phyloP scores from a whole-genome alignment of 208 protist species.

The Zelonia costaricensis region DNA sequence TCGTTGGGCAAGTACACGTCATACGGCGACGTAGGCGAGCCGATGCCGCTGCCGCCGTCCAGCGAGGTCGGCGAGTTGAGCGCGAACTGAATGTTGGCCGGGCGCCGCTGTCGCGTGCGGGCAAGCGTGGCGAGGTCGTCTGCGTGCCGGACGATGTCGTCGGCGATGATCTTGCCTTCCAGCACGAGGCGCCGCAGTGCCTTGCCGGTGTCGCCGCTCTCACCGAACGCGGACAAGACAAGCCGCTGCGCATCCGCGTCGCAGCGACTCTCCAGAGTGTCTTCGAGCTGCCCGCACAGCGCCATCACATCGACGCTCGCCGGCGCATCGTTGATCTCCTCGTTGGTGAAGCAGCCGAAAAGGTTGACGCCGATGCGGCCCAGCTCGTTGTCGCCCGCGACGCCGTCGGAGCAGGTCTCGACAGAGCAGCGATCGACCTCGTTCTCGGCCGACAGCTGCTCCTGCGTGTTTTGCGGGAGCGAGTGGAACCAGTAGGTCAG shows the following conservation, averaged over 20 bases:
- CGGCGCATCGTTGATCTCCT: conserved; percentile 58
- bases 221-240: conserved; percentile 35
- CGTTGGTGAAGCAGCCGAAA: conserved; percentile 67
- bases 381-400: conserved; percentile 29
- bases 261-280: conserved; percentile 22
- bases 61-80: conserved; percentile 2
- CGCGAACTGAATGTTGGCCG: conserved; percentile 8
- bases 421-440: conserved; percentile 54
- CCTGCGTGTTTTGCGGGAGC: conserved; percentile 43
- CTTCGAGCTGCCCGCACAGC: conserved; percentile 39
- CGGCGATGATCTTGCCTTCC: conserved; percentile 40
- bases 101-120: conserved; percentile 24
- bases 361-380: conserved; percentile 63
- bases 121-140: conserved; percentile 36
- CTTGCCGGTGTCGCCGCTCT: conserved; percentile 29
- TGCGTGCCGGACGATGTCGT: conserved; percentile 46
- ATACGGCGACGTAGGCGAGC: conserved; percentile 26
- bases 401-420: conserved; percentile 36
- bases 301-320: conserved; percentile 28
- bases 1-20: conserved; percentile 20
- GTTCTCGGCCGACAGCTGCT: conserved; percentile 34
- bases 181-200: conserved; percentile 54
- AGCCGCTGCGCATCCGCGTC: conserved; percentile 41
- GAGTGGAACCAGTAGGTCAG: conserved; percentile 74
- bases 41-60: neutral